Percentiles rank a stretch among this genome's conserved stretches.
Evolutionary conservation across 257 asterid species (phyloP).

Genomic region (Cinchona pubescens): DNA sequence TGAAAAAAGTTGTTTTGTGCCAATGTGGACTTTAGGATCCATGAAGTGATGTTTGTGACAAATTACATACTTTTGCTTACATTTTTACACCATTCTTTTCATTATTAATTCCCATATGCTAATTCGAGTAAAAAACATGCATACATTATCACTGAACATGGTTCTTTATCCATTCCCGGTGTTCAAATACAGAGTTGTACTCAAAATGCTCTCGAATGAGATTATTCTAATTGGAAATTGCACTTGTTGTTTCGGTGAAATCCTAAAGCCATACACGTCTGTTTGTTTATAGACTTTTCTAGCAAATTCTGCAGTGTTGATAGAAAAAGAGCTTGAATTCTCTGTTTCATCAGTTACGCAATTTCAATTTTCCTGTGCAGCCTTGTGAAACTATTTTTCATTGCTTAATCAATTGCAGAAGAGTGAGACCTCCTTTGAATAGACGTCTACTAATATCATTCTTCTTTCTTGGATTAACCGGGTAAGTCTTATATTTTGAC

Average conservation of each 20-base stretch:
- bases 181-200: background rate
- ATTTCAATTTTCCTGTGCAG: background rate
- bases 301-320: background rate
- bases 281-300: background rate
- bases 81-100: background rate
- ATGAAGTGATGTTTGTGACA: background rate
- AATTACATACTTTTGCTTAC: background rate
- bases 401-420: conserved; percentile 48
- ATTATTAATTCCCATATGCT: background rate
- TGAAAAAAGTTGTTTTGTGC: background rate
- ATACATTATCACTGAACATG: background rate
- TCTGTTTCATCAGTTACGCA: background rate
- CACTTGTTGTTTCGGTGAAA: background rate
- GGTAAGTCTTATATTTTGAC: conserved; percentile 43
- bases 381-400: conserved; percentile 1
- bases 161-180: background rate
- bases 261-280: background rate
- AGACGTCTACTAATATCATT: conserved; percentile 59
- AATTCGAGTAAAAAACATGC: background rate
- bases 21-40: background rate
- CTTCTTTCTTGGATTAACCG: conserved; percentile 94
- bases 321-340: background rate
- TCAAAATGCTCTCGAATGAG: background rate
- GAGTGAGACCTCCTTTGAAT: conserved; percentile 63
- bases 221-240: background rate